Evolutionary conservation across 768 basidiomycete genomes (phyloP), one percentile per base, ranked within the genome.

Genomic region (Gyrodon lividus): DNA sequence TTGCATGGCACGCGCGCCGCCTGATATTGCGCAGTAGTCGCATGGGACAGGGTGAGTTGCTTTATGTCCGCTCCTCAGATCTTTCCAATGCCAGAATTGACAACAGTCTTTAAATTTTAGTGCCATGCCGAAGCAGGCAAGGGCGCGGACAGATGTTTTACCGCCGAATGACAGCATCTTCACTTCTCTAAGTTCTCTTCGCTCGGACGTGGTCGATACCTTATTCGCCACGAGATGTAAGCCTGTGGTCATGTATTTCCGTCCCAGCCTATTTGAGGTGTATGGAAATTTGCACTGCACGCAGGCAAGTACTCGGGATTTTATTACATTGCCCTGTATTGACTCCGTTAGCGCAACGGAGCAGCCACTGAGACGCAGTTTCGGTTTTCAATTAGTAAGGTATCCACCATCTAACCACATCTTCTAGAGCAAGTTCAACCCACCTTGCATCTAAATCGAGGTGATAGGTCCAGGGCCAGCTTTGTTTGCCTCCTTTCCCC

Each of bases 401-500:
- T 28, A 10, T 6, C 8, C 5, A 5, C 10, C 28, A 28, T n/a
- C n/a, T 26, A n/a, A 24, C 41, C 10, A 28, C 5, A 43, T 28
- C 41, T 6, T 17, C 14, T 37, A n/a, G 0, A 9, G 35, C 33
- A 26, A 34, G 10, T 34, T 34, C 16, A 5, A 8, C 35, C 1
- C 35, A 19, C 17, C 35, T 12, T 77, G 79, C 58, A 75, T 76
- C 22, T 76, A 78, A 55, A 58, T 79, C 26, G 51, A 74, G 54
- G 75, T 76, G 1, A 77, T 75, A 3, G 78, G 77, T 5, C 72
- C 73, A 7, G 77, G 78, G 20, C 74, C 68, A 4, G 69, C 73
- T 1, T 71, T 71, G 0, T 73, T 79, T 26, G 77, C 78, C 16
- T 72, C 78, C 4, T 79, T 79, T 28, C 7, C 73, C 77, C 24